Conservation (phyloP, 2,329 filamentous ascomycete species). For the Alternaria burnsii region DNA sequence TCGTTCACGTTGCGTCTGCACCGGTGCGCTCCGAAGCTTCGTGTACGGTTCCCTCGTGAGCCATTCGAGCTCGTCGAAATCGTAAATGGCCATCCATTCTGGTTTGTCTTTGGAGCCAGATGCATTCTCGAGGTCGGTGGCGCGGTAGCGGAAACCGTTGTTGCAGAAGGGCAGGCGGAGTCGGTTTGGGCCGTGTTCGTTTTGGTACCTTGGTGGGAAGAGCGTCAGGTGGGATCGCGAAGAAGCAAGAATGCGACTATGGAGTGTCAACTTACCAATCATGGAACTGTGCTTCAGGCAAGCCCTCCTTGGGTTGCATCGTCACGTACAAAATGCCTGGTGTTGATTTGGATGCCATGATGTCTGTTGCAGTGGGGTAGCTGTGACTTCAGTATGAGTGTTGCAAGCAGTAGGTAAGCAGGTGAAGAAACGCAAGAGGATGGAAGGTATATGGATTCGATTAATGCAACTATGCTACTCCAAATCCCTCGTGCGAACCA, state of each 20-base stretch:
- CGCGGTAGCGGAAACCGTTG: slow-evolving; percentile 82
- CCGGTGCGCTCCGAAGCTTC: slow-evolving; percentile 65
- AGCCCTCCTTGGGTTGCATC: slow-evolving; percentile 77
- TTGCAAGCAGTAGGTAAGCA: neutral
- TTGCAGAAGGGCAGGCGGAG: slow-evolving; percentile 76
- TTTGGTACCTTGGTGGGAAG: slow-evolving; percentile 70
- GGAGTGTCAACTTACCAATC: slow-evolving; percentile 59
- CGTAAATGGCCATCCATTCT: slow-evolving; percentile 81
- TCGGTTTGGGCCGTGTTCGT: slow-evolving; percentile 85
- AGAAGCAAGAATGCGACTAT: slow-evolving; percentile 31
- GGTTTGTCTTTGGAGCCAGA: slow-evolving; percentile 59
- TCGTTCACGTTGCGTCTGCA: slow-evolving; percentile 67
- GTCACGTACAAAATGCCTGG: slow-evolving; percentile 82
- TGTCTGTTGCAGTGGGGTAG: slow-evolving; percentile 13
- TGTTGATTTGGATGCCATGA: slow-evolving; percentile 58
- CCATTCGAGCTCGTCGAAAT: slow-evolving; percentile 76
- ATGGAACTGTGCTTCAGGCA: slow-evolving; percentile 76
- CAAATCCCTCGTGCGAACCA: slow-evolving; percentile 3
- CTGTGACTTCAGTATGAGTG: neutral
- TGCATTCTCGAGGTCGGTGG: slow-evolving; percentile 62
- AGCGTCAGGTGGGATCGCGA: slow-evolving; percentile 46
- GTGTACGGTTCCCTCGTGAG: slow-evolving; percentile 76
- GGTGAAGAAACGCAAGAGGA: neutral
- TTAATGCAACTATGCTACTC: slow-evolving; percentile 7
- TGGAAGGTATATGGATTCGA: slow-evolving; percentile 2